Evolutionary conservation across 148 eudicot genomes (phyloP), one percentile per base, ranked within the genome.

Genomic region (Gaultheria prostrata): DNA sequence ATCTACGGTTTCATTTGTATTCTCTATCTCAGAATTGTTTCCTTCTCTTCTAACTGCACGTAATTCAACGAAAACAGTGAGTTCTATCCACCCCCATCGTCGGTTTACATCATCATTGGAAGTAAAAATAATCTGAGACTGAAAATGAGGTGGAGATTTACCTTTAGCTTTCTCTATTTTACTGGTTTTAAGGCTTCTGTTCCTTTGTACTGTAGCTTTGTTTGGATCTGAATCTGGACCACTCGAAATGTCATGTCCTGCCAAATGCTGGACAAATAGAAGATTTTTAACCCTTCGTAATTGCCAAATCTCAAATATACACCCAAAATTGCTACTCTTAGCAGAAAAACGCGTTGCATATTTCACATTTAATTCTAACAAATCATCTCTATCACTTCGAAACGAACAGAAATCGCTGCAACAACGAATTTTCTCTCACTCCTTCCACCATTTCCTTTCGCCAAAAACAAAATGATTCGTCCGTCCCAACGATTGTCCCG

Each of bases 151-250:
- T 18, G 50, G 43, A 80, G 70, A 51, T 59, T 77, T 91, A 95
- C 98, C 99, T 92, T 90, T 93, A 46, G 86, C 90, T 83, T 89
- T 95, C 80, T 90, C 95, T 35, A 85, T 89, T 87, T 92, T 92
- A 71, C 84, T 86, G 90, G 18, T 67, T 28, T 79, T 63, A 80
- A 74, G 57, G 82, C 77, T 67, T 82, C 86, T 83, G 74, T 87
- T 89, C 79, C 69, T 90, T 81, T 82, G 86, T 67, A 86, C 83
- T n/a, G 80, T 80, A 43, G 80, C 50, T 87, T 90, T 89, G 89
- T 89, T 92, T 89, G 92, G 91, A 88, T 90, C 90, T 81, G 83
- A 78, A 90, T 90, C 97, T 93, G 89, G 90, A 87, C 93, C 95
- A 85, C 93, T 84, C 81, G 88, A 84, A 79, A 78, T 82, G 57